Percentiles rank a stretch among this genome's conserved stretches.
Conservation (phyloP, 2,329 filamentous ascomycete species). For the Juglanconis oblonga region DNA sequence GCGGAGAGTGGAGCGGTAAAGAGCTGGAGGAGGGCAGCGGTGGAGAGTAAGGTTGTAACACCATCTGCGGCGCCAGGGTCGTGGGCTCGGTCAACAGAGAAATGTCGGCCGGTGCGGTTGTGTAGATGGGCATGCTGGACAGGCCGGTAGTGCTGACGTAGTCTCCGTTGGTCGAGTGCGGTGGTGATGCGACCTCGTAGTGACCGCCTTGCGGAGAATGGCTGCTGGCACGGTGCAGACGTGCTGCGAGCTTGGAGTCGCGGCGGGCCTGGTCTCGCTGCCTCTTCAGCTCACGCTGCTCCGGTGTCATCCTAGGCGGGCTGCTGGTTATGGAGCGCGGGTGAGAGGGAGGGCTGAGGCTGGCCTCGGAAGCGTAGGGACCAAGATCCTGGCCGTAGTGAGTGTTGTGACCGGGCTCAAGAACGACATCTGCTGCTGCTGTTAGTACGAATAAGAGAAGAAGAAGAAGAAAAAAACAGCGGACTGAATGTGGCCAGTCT, state of each 20-base stretch:
- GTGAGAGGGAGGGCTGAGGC: slow-evolving; percentile 47
- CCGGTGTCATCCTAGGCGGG: slow-evolving; percentile 56
- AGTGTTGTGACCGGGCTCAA: slow-evolving; percentile 30
- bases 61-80: slow-evolving; percentile 37
- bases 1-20: slow-evolving; percentile 47
- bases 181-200: slow-evolving; percentile 38
- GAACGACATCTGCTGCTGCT: slow-evolving; percentile 21
- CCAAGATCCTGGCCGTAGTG: slow-evolving; percentile 44
- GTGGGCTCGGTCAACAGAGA: slow-evolving; percentile 50
- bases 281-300: slow-evolving; percentile 61
- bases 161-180: slow-evolving; percentile 31
- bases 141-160: slow-evolving; percentile 34
- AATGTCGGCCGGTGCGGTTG: slow-evolving; percentile 47
- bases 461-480: neutral
- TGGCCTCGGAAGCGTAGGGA: slow-evolving; percentile 49
- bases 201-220: slow-evolving; percentile 20
- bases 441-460: slow-evolving; percentile 6
- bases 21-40: slow-evolving; percentile 41
- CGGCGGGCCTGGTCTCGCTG: slow-evolving; percentile 58
- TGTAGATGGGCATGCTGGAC: slow-evolving; percentile 50
- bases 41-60: slow-evolving; percentile 49
- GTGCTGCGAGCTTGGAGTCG: slow-evolving; percentile 52
- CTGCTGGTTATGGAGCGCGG: slow-evolving; percentile 56
- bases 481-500: neutral
- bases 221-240: slow-evolving; percentile 50